A percentile compares a stretch with the other conserved stretches of the same genome.
These are phyloP conservation scores for Leonotis leonurus DNA, from an alignment of 257 asterid genomes.

Conservation along the genomic window DNA sequence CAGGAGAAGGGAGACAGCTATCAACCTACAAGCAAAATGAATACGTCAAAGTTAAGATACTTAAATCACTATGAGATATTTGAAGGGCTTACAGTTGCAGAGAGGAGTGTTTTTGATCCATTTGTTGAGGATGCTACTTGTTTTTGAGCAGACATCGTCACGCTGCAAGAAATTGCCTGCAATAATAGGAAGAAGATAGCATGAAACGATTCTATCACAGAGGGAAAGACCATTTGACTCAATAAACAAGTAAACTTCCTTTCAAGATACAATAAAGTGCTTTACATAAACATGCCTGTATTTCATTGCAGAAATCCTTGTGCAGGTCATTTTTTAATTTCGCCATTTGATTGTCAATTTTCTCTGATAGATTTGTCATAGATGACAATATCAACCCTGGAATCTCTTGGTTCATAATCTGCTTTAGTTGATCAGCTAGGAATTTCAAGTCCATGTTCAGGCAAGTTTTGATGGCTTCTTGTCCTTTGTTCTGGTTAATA, in stretches of 20 bases:
- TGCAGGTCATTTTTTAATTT: slow-evolving; percentile 44
- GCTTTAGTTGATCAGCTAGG: slow-evolving; percentile 47
- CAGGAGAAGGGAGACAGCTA: slow-evolving; percentile 26
- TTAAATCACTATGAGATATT: slow-evolving; percentile 10
- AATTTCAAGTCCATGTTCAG: slow-evolving; percentile 45
- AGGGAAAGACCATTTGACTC: slow-evolving; percentile 19
- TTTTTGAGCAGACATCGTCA: slow-evolving; percentile 30
- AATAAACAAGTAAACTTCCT: neutral
- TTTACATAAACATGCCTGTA: slow-evolving; percentile 50
- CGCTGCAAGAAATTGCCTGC: slow-evolving; percentile 52
- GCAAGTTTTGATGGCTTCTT: slow-evolving; percentile 65
- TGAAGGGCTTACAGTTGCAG: slow-evolving; percentile 10
- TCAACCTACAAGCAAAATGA: slow-evolving; percentile 38
- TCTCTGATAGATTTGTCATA: slow-evolving; percentile 48
- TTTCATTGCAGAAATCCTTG: slow-evolving; percentile 46
- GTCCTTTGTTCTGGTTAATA: slow-evolving; percentile 59
- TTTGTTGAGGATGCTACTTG: slow-evolving; percentile 28
- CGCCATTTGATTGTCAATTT: slow-evolving; percentile 40
- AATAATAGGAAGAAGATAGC: slow-evolving; percentile 19
- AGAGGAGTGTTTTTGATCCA: slow-evolving; percentile 37
- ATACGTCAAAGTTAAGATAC: slow-evolving; percentile 12
- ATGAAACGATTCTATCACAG: slow-evolving; percentile 16
- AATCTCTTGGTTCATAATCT: slow-evolving; percentile 37
- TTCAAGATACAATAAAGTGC: slow-evolving; percentile 8
- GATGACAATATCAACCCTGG: slow-evolving; percentile 32